Base-by-base conservation (phyloP, 257 asterid genomes). In the Galeopsis tetrahit region DNA sequence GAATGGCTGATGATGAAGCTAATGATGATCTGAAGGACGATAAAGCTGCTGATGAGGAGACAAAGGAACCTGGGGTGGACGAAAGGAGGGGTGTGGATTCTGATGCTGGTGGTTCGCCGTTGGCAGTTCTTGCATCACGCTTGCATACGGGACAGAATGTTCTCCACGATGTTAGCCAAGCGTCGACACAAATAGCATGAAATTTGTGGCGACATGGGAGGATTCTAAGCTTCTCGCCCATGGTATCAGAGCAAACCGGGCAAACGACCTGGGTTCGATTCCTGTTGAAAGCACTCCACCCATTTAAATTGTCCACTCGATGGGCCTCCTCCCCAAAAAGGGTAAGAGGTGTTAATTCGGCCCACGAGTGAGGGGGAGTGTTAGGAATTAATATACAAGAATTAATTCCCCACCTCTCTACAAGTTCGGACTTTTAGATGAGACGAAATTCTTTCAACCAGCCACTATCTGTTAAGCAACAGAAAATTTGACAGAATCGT, bases 151-250 rank as follows among this genome's bases (percentile, higher is more conserved):
- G 96, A 40, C 98, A 92, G 76, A 90, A 92, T 2, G 98, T 88
- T 85, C 98, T 92, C 96, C 98, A 88, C 11, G 98, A 82, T 57
- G 96, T 92, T 40, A 90, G 92, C 96, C 96, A 92, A 15, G 92
- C 85, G 38, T 87, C 96, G 7, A 89, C 94, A 7, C 95, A 91
- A 56, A 55, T 34, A 3, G 95, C 90, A 8, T 92, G 96, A 66
- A 92, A 92, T 72, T 89, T 92, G 57, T 92, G 98, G 63, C 80
- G 76, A 81, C 98, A 92, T 3, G 98, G 98, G 31, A 92, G 84
- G 72, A 92, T 79, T 72, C 98, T 79, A 21, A 92, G 88, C 83
- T 85, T 90, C 72, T 92, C 98, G 42, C 98, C 97, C 36, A 88
- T 79, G 69, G 46, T 83, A n/a, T n/a, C n/a, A n/a, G n/a, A n/a